Conservation (phyloP, 768 basidiomycete species). For the Termitomyces titanicus region DNA sequence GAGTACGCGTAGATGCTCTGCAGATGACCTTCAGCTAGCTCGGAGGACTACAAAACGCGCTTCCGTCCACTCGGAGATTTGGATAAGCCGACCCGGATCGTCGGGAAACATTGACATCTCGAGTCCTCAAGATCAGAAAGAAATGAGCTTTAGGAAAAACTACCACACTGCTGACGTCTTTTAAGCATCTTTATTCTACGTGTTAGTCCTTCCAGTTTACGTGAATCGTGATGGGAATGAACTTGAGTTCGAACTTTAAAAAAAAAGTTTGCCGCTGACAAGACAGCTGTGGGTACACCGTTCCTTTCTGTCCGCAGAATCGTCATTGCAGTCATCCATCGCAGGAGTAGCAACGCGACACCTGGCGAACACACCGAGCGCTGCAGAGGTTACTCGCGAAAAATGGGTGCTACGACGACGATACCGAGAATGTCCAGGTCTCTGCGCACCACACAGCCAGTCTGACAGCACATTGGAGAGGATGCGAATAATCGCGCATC, state of each 20-base stretch:
- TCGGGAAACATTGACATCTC: not conserved
- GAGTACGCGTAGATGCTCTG: not conserved
- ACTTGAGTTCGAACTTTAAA: constrained; percentile 18
- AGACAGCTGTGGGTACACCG: constrained; percentile 12
- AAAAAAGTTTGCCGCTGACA: constrained; percentile 17
- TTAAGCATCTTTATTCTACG: not conserved
- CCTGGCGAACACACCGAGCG: constrained; percentile 10
- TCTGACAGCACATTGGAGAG: not conserved
- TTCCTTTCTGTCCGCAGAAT: constrained; percentile 29
- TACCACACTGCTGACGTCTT: not conserved
- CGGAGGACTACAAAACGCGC: not conserved
- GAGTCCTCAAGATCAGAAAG: not conserved
- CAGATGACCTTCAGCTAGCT: not conserved
- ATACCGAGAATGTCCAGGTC: constrained; percentile 16
- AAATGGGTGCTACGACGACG: constrained; percentile 21
- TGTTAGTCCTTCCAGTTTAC: not conserved
- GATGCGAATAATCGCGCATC: not conserved
- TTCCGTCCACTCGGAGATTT: not conserved
- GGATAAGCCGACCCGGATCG: not conserved
- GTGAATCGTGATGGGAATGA: not conserved
- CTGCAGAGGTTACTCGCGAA: constrained; percentile 17
- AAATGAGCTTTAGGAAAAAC: not conserved
- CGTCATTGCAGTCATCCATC: constrained; percentile 77
- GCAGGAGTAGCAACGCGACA: constrained; percentile 47
- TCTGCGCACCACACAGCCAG: constrained; percentile 3